phyloP scores from a whole-genome alignment of 352 stramenopile species.

The Phytophthora agathidicida region DNA sequence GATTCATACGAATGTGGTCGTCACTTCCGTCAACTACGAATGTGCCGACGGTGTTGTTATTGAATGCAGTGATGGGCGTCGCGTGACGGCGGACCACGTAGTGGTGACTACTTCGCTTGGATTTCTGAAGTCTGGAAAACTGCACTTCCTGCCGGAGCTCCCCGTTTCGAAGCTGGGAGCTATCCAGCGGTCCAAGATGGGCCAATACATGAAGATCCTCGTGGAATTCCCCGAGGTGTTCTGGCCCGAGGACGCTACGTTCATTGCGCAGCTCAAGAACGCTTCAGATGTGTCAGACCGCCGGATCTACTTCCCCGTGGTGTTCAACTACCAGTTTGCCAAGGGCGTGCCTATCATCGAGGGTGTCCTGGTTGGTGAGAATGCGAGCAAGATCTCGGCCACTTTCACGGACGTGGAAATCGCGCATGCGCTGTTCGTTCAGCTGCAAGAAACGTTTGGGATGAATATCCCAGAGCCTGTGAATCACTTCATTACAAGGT shows the following conservation, averaged over 20 bases:
- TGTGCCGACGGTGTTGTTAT: slow-evolving; percentile 35
- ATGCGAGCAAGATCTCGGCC: slow-evolving; percentile 44
- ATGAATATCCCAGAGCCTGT: slow-evolving; percentile 39
- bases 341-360: slow-evolving; percentile 66
- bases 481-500: slow-evolving; percentile 60
- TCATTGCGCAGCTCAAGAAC: slow-evolving; percentile 45
- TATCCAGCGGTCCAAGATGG: slow-evolving; percentile 61
- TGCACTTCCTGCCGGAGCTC: slow-evolving; percentile 59
- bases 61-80: slow-evolving; percentile 26
- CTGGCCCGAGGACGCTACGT: slow-evolving; percentile 53
- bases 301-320: slow-evolving; percentile 55
- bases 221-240: slow-evolving; percentile 70
- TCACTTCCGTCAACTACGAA: slow-evolving; percentile 39
- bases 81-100: slow-evolving; percentile 45
- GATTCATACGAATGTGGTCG: slow-evolving; percentile 38
- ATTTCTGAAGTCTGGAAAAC: slow-evolving; percentile 45
- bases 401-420: slow-evolving; percentile 51
- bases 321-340: slow-evolving; percentile 65
- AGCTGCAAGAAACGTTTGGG: slow-evolving; percentile 56
- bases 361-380: slow-evolving; percentile 54
- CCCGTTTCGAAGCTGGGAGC: slow-evolving; percentile 46
- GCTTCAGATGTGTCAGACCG: slow-evolving; percentile 4
- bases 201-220: slow-evolving; percentile 82
- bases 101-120: slow-evolving; percentile 68
- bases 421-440: slow-evolving; percentile 44